Conservation (phyloP, 192 early-diverging fungal species). For the Phycomyces nitens region DNA sequence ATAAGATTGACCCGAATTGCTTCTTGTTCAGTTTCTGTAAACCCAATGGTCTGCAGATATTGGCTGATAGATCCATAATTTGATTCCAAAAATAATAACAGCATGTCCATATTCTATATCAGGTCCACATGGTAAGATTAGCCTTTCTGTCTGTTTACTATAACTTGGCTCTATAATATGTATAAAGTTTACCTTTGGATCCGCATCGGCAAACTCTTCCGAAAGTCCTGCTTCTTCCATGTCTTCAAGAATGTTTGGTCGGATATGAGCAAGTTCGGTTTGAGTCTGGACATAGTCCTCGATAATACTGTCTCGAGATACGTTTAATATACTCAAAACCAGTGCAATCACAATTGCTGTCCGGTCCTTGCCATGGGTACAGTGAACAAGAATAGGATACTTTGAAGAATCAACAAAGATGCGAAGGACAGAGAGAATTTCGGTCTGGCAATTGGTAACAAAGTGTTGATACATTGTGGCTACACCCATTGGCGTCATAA, state of each 20-base stretch:
- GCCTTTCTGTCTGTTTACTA: neutral
- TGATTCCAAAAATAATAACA: neutral
- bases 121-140: too few relatives aligned
- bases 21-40: neutral
- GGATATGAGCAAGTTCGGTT: conserved; percentile 38
- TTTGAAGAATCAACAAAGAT: conserved; percentile 49
- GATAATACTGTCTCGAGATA: conserved; percentile 51
- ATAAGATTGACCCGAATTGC: neutral
- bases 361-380: conserved; percentile 66
- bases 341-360: conserved; percentile 60
- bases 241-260: conserved; percentile 44
- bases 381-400: conserved; percentile 64
- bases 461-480: conserved; percentile 48
- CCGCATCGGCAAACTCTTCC: conserved; percentile 46
- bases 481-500: conserved; percentile 43
- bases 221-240: conserved; percentile 52
- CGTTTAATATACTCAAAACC: conserved; percentile 47
- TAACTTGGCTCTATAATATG: neutral
- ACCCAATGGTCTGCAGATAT: neutral
- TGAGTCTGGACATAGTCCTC: conserved; percentile 54
- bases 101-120: neutral
- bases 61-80: neutral
- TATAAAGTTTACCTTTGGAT: conserved; percentile 38
- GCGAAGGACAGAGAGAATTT: conserved; percentile 44
- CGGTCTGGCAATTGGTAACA: conserved; percentile 44